Base-by-base conservation (phyloP, 192 early-diverging fungal species). In the Jimgerdemannia flammicorona region DNA sequence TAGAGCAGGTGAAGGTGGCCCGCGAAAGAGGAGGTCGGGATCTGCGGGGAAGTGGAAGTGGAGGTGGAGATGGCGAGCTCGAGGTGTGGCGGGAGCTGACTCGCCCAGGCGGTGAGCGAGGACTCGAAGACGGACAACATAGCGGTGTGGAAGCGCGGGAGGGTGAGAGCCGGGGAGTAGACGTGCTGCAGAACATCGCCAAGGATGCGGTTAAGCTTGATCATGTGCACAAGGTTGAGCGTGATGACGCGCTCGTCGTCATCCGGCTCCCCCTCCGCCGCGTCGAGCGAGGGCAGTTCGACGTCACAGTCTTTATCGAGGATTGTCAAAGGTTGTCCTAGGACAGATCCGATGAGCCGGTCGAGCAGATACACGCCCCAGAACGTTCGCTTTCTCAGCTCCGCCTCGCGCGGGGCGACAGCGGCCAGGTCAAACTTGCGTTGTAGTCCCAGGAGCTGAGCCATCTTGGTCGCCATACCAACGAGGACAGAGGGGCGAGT, bases 281-380 rank as follows among this genome's bases (percentile, higher is more conserved):
- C 29, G 43, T 81, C 80, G 20, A 78, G 74, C n/a, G 76, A 77
- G 3, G 80, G 80, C 80, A 81, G 77, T 54, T 78, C 74, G 20
- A 81, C 80, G 20, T 81, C 78, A 43, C 78, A 78, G 20, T 81
- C 80, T 70, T 81, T 81, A 74, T 81, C 80, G 43, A 76, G 80
- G 20, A 81, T 63, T 63, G 73, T 81, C 3, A 81, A 42, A 40
- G 80, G 80, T 3, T 77, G 69, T 42, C 80, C 80, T 14, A 81
- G 77, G 42, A 81, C 70, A n/a, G 76, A 76, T 11, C 80, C 80
- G 17, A 76, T 77, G 9, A 81, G 76, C 3, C 80, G 73, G 18
- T 81, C 80, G 20, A 77, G 74, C 71, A 81, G 77, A 17, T 81
- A 81, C 1, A 81, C 76, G 4, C 76, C 80, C 80, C 80, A 81